Base-by-base conservation (phyloP, 805 yeast genomes). In the Ogataea chonburiensis region DNA sequence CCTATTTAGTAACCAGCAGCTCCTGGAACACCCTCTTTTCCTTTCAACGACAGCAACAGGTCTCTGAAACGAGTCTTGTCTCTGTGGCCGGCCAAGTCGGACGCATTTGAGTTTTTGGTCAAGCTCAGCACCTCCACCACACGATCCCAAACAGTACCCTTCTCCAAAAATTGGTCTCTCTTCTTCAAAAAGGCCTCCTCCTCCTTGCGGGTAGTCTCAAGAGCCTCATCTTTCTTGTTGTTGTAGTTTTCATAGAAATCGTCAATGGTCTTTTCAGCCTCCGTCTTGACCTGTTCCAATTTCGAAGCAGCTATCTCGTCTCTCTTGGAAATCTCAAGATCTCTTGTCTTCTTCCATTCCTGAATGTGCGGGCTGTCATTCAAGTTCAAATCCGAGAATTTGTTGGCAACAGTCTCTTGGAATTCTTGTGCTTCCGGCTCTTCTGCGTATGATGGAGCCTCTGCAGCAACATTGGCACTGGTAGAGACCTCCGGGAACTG, bases 241-340 rank as follows among this genome's bases (percentile, higher is more conserved):
- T 86, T 88, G 70, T 91, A 91, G 56, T 81, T 81, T 52, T 86
- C 95, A 62, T 91, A 91, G 61, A 91, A 91, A 46, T 85, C 95
- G 59, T 91, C 96, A 54, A 88, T 77, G 36, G 87, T 80, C 58
- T 79, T 78, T 54, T 77, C 76, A 7, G 98, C 98, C 45, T 81
- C 81, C 34, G 76, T 73, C 38, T 82, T 74, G 40, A 87, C 71
- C 42, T 79, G 86, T 19, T 67, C 67, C 55, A 82, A 75, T 58
- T 77, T 83, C 49, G 75, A 67, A 14, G 66, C 67, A 50, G 83
- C 81, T 45, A 76, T 77, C 49, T 73, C 80, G 55, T 91, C 98
- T 56, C 95, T 76, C 54, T 85, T 77, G 36, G 73, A 68, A 43
- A 91, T 80, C 59, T 88, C 96, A 40, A 83, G 69, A 31, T 78